These are phyloP conservation scores for Bothriochloa decipiens DNA, from an alignment of 176 grass and related monocot genomes.

Conservation along the genomic window DNA sequence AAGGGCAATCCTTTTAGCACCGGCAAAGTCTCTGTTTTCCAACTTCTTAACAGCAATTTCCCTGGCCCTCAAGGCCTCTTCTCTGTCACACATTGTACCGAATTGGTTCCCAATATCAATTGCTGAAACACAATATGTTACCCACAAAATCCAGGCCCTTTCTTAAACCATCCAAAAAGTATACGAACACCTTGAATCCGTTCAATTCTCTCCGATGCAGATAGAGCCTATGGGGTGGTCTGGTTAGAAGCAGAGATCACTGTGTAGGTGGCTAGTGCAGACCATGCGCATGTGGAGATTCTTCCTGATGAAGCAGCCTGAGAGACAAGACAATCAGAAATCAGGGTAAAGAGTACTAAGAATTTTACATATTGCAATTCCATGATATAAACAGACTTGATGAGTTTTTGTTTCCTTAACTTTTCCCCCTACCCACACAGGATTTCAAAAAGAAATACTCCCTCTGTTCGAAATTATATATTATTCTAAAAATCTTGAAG, in stretches of 20 bases:
- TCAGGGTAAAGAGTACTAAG: neutral
- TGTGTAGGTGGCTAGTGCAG: constrained; percentile 10
- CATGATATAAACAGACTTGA: neutral
- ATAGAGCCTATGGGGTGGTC: neutral
- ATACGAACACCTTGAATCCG: neutral
- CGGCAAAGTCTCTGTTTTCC: constrained; percentile 64
- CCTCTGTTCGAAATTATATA: no score
- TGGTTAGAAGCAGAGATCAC: neutral
- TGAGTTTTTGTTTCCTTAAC: no score
- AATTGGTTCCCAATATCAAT: neutral
- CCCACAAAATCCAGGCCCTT: neutral
- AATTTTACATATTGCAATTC: neutral
- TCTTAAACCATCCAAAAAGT: neutral
- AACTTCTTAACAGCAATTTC: constrained; percentile 74
- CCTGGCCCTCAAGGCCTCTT: constrained; percentile 81
- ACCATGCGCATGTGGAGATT: neutral
- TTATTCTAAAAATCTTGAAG: no score
- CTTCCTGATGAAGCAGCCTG: constrained; percentile 15
- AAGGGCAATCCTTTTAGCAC: constrained; percentile 68
- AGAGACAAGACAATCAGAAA: constrained; percentile 23
- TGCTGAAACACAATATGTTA: neutral
- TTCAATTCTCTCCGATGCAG: neutral
- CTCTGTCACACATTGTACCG: constrained; percentile 55
- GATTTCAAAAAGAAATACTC: neutral
- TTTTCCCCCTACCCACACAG: neutral